Evolutionary conservation across 345 rosid species (phyloP), one percentile per base, ranked within the genome.

Genomic region (Camelina laxa): DNA sequence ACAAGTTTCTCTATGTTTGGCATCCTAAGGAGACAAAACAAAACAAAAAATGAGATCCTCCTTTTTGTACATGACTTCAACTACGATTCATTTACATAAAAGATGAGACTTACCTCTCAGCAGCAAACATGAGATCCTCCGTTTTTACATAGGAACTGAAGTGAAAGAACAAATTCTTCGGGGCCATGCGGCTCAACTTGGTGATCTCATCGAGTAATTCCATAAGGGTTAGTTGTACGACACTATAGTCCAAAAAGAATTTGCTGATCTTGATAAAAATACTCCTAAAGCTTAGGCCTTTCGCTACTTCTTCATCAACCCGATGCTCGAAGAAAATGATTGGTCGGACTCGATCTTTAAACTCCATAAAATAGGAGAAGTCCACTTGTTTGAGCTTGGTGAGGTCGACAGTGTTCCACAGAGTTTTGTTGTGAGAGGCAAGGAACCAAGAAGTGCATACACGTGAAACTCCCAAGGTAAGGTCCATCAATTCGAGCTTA

Each of bases 1-100:
- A 16, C 55, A 73, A 73, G 70, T 42, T 53, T 53, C 70, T 73
- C 70, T 7, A 63, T 63, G 62, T 63, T 72, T 53, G 35, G 45
- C 76, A 72, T 41, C 45, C 76, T 62, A 27, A 27, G 9, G 13
- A 0, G n/a, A n/a, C n/a, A n/a, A 38, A 35, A 49, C 14, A 17
- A 39, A 11, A 24, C 9, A 1, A 4, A 35, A 38, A 42, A 44
- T 44, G 17, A 44, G 48, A 5, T 14, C 17, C 7, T 44, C 48
- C 48, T 44, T 15, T 27, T 42, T 42, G 27, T 1, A 17, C 45
- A 44, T 60, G 59, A 60, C 9, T 4, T 12, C 35, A 47, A 36
- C 21, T 20, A 42, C 17, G 14, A 30, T 58, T 70, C 0, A 45
- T 51, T 57, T 12, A 10, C 16, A 13, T 45, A 14, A 58, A 27